A percentile compares a stretch with the other conserved stretches of the same genome.
Evolutionary conservation across 306 rosid species (phyloP).

Genomic region (Castanea crenata): DNA sequence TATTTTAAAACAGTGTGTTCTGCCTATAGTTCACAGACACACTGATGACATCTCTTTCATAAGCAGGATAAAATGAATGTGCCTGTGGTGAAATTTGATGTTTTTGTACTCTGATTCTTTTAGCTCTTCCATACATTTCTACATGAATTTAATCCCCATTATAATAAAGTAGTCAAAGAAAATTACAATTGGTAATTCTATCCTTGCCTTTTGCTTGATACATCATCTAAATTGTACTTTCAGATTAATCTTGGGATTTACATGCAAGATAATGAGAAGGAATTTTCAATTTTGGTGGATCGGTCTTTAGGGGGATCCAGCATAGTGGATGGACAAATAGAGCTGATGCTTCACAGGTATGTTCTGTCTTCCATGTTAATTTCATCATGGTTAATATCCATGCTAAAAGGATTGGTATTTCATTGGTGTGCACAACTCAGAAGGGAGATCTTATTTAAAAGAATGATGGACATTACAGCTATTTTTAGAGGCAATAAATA

Average conservation of each 20-base stretch:
- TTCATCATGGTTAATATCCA: not conserved
- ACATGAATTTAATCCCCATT: not conserved
- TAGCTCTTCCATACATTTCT: not conserved
- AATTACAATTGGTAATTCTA: not conserved
- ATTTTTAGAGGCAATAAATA: not conserved
- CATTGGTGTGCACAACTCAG: not conserved
- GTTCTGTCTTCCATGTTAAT: not conserved
- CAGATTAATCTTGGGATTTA: constrained; percentile 80
- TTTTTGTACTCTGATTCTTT: not conserved
- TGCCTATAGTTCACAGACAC: not conserved
- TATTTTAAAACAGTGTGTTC: not conserved
- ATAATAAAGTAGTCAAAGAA: not conserved
- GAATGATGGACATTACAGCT: not conserved
- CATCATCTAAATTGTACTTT: constrained; percentile 12
- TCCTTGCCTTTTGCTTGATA: not conserved
- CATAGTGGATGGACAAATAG: constrained; percentile 71
- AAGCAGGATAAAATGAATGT: not conserved
- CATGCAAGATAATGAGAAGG: constrained; percentile 51
- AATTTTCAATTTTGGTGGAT: constrained; percentile 73
- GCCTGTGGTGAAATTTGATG: not conserved
- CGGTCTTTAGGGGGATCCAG: constrained; percentile 87
- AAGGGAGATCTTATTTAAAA: not conserved
- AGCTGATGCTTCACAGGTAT: constrained; percentile 88
- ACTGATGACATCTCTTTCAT: not conserved
- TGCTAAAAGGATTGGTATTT: not conserved